Base-by-base conservation (phyloP, 2,329 filamentous ascomycete species). In the Colletotrichum sp. region DNA sequence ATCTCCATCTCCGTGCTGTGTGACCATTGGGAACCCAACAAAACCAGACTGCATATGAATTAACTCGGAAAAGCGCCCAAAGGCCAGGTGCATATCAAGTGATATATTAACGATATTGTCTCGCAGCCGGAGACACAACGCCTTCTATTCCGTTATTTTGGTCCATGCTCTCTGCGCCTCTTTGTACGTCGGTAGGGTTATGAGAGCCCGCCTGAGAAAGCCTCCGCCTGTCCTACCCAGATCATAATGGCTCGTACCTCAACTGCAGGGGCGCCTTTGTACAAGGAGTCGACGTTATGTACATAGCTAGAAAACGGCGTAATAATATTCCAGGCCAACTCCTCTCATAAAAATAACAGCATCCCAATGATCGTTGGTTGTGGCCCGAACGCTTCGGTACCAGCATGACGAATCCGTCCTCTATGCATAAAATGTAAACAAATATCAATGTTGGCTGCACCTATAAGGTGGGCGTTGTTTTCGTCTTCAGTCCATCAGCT, bases 401-500 rank as follows among this genome's bases (percentile, higher is more conserved):
- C 74, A 24, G 13, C 32, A 68, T 55, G 65, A 30, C 64, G 28
- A 69, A 59, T 49, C 64, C 64, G 49, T 73, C n/a, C 71, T 74
- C 73, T 76, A 73, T 74, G 74, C 49, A 64, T 62, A 62, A 73
- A 73, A 28, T 52, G 44, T 52, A 39, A 68, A 60, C 49, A 62
- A 49, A 52, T 30, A 30, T 52, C 36, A 70, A 62, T 24, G n/a
- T 32, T 64, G 32, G 24, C 24, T 36, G 34, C 34, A 28, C 44
- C 44, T 12, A 52, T 13, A 52, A 52, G 44, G n/a, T 24, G 44
- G 44, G 44, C 44, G 44, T 21, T 24, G 30, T 44, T 64, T 30
- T 36, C 24, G 15, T 63, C 5, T 2, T 76, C 55, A 78, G 66
- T 87, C 81, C 75, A 88, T 82, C 18, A 89, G 76, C n/a, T 79